Evolutionary conservation across 495 filamentous ascomycete genomes (phyloP).

Genomic region (Darksidea phi): DNA sequence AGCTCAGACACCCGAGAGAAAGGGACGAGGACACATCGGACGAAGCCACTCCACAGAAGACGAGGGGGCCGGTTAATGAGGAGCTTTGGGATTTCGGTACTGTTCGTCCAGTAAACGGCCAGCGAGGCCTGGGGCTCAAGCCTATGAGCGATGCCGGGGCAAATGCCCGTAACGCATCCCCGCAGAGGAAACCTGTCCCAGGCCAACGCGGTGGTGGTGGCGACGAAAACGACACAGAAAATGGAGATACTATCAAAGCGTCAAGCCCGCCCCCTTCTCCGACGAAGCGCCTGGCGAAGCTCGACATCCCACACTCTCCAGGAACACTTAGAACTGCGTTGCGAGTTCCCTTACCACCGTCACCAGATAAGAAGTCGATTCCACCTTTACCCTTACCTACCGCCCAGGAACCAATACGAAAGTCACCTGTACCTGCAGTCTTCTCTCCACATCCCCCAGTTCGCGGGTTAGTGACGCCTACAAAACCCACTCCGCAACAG

Average conservation of each 20-base stretch:
- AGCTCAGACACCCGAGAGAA: constrained; percentile 52
- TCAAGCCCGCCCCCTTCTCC: constrained; percentile 53
- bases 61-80: constrained; percentile 52
- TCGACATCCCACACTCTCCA: constrained; percentile 50
- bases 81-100: constrained; percentile 98
- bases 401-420: constrained; percentile 27
- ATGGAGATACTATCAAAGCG: constrained; percentile 35
- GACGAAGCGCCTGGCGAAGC: constrained; percentile 56
- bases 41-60: constrained; percentile 42
- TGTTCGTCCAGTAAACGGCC: constrained; percentile 62
- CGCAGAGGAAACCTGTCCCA: constrained; percentile 35
- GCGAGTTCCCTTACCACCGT: constrained; percentile 62
- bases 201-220: background rate
- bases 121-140: constrained; percentile 58
- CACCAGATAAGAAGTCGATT: constrained; percentile 43
- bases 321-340: constrained; percentile 33
- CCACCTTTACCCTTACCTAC: constrained; percentile 6
- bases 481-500: constrained; percentile 32
- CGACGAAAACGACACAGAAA: constrained; percentile 26
- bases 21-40: constrained; percentile 57
- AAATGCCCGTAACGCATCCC: constrained; percentile 55
- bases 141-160: constrained; percentile 71
- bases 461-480: constrained; percentile 15
- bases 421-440: constrained; percentile 43
- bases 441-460: constrained; percentile 41